These are phyloP conservation scores for Acer campestre DNA, from an alignment of 345 rosid genomes.

Conservation along the genomic window DNA sequence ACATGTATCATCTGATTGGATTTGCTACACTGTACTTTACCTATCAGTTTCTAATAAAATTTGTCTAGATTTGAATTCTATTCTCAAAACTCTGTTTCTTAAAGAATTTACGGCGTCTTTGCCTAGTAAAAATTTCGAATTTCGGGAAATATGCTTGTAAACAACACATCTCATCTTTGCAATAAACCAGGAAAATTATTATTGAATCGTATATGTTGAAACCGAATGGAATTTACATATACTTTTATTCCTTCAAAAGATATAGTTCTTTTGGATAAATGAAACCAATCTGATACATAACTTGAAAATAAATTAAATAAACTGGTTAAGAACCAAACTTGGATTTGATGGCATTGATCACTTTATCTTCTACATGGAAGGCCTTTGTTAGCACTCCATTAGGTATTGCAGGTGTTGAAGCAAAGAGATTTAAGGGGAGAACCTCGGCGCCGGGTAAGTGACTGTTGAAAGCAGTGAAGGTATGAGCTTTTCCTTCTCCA, in stretches of 20 bases:
- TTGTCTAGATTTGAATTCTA: slow-evolving; percentile 13
- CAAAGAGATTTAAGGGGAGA: slow-evolving; percentile 43
- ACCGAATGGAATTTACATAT: neutral
- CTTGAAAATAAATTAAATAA: too few species aligned
- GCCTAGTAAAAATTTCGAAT: neutral
- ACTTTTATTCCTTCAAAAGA: neutral
- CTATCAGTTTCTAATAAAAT: slow-evolving; percentile 2
- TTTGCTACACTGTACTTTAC: neutral
- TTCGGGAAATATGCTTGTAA: neutral
- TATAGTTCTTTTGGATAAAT: neutral
- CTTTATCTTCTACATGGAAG: slow-evolving; percentile 47
- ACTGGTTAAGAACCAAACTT: slow-evolving; percentile 39
- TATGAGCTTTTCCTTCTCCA: slow-evolving; percentile 60
- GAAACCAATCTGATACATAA: neutral
- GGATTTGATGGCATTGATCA: slow-evolving; percentile 48
- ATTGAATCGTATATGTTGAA: neutral
- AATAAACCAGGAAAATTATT: neutral
- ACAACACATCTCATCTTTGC: neutral
- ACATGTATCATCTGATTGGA: slow-evolving; percentile 18
- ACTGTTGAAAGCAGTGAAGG: slow-evolving; percentile 75
- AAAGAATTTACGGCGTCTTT: neutral
- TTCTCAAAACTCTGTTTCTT: neutral
- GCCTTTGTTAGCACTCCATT: slow-evolving; percentile 55
- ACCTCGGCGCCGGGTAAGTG: slow-evolving; percentile 57
- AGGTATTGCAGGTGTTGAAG: slow-evolving; percentile 57